Conservation (phyloP, 106 monocot genomes). For the Dioscorea dumetorum region DNA sequence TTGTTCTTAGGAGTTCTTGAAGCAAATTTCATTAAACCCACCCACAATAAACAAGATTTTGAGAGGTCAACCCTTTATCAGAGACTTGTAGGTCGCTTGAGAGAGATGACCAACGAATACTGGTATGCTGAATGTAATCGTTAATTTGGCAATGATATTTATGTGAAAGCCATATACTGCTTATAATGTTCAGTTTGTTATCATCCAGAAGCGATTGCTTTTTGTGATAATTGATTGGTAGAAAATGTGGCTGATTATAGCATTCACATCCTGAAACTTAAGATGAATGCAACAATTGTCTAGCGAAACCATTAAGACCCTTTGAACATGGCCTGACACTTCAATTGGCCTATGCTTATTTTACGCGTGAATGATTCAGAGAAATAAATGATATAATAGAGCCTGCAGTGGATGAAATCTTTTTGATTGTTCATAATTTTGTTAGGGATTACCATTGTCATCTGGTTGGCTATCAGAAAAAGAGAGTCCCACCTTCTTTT, state of each 20-base stretch:
- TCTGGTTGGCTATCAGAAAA: neutral
- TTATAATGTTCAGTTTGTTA: neutral
- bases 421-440: neutral
- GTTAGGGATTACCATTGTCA: conserved; percentile 8
- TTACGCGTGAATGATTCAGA: neutral
- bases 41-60: conserved; percentile 66
- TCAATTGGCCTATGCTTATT: neutral
- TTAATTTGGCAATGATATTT: neutral
- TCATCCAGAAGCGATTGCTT: neutral
- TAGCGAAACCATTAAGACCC: neutral
- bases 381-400: neutral
- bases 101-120: conserved; percentile 53
- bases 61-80: conserved; percentile 51
- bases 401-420: neutral
- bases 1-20: conserved; percentile 35
- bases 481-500: neutral
- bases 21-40: conserved; percentile 62
- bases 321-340: neutral
- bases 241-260: neutral
- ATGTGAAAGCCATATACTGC: neutral
- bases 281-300: neutral
- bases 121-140: conserved; percentile 23
- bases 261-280: neutral
- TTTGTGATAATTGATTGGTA: neutral
- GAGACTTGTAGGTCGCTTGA: conserved; percentile 41